Evolutionary conservation across 164 flowering plant genomes (phyloP), one percentile per base, ranked within the genome.

Genomic region (Nymphaea colorata): DNA sequence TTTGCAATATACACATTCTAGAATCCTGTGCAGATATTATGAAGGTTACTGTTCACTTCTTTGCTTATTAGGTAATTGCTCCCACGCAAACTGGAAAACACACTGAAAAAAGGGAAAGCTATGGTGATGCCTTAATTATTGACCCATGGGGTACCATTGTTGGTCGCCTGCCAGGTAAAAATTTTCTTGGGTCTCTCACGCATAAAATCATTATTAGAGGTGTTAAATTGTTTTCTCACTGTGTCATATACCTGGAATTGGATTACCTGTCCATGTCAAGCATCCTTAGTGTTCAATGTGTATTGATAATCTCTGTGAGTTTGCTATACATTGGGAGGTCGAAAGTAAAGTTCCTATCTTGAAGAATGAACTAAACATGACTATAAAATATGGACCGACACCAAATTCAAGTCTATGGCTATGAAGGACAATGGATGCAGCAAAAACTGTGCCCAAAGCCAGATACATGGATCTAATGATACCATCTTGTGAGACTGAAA

Each of bases 61-160:
- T 69, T 47, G 61, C 11, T 68, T 66, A 47, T 67, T 80, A 87
- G 97, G 91, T 90, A n/a, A 82, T 92, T 70, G 96, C 94, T 71
- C 84, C 96, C 43, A 86, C 96, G 65, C 98, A 92, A 82, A 79
- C 90, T 76, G 96, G 96, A 71, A 78, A 77, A 72, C 95, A 90
- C 72, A 90, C 77, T 80, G 91, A 87, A 4, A 84, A 86, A 77
- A 82, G 91, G 77, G 98, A 93, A 77, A 90, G 96, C 79, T 87
- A 82, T 71, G 96, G 95, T 2, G 93, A 93, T 68, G 74, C 93
- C 45, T 70, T 93, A 71, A 85, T 93, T 65, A 85, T 93, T 69
- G 98, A 93, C 78, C 98, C 98, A 25, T 93, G 98, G 98, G 96
- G 98, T 62, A 82, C 82, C 42, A 68, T 93, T 51, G 76, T 90